Evolutionary conservation across 805 yeast genomes (phyloP), one percentile per base, ranked within the genome.

Genomic region (Naumovozyma baii): DNA sequence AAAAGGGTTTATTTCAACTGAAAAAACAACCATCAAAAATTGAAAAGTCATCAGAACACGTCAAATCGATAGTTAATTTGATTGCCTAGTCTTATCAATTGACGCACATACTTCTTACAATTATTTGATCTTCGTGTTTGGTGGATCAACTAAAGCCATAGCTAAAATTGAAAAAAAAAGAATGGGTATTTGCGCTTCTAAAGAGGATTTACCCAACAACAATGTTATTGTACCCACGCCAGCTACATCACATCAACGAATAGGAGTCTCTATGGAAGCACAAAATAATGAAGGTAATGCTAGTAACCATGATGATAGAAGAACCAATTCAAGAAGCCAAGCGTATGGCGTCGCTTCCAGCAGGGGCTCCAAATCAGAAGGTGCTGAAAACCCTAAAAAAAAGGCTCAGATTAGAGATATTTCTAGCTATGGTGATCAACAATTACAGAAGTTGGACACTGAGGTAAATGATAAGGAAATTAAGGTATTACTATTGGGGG

Each of bases 401-500:
- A 22, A 22, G 10, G 26, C 26, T 22, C 7, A 22, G 26, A 22
- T 22, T 10, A 22, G 26, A 10, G 26, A 22, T 22, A 22, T 22
- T 10, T 22, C 26, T 7, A 22, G 10, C 10, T 22, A 7, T 7
- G 26, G 26, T 7, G 26, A 22, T 22, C 26, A 22, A 22, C 26
- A 22, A 22, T 22, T 22, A 10, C 26, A 22, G 10, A 22, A 22
- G 7, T 7, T 22, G 26, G 26, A 22, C 26, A 10, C 26, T 22
- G 26, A 22, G 9, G 9, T 10, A 7, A 22, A 22, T 22, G 14
- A 39, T 25, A 45, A 48, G 13, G 59, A 57, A 35, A 37, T 55
- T 25, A 87, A 87, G 57, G 78, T 88, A 35, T 66, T 88, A 29
- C 67, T 88, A 26, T 62, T 83, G 36, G 92, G 98, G 4, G 83